Evolutionary conservation across 2,329 filamentous ascomycete species (phyloP).

Genomic region (Botrytis deweyae): DNA sequence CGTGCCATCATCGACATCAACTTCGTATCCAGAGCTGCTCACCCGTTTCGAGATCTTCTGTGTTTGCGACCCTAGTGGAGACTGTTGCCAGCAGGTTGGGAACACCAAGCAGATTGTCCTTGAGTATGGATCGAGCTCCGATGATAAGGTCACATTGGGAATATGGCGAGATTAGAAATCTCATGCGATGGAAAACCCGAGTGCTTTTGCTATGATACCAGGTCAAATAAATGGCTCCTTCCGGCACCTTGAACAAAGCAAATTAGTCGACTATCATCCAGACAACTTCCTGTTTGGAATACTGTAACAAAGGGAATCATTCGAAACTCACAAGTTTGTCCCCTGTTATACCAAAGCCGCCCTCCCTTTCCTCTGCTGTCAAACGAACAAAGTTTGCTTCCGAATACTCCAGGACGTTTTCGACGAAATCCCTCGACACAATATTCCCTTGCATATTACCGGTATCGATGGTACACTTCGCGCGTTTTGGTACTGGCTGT

Average conservation of each 20-base stretch:
- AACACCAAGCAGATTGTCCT: conserved; percentile 23
- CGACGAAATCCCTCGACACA: conserved; percentile 26
- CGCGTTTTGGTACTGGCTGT: conserved; percentile 23
- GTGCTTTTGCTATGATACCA: conserved; percentile 28
- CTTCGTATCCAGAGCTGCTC: neutral
- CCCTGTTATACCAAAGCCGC: conserved; percentile 25
- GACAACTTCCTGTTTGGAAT: neutral
- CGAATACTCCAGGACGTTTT: conserved; percentile 23
- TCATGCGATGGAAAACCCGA: conserved; percentile 30
- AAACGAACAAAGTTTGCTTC: conserved; percentile 19
- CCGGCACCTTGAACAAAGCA: conserved; percentile 7
- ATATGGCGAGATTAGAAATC: conserved; percentile 27
- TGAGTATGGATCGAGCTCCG: conserved; percentile 26
- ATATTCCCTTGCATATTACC: conserved; percentile 31
- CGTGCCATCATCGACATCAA: neutral
- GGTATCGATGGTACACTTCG: conserved; percentile 30
- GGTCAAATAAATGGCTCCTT: conserved; percentile 27
- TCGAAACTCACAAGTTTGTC: conserved; percentile 18
- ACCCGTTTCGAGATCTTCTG: rapidly evolving
- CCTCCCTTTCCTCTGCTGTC: conserved; percentile 23
- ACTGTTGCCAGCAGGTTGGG: conserved; percentile 23
- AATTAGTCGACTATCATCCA: neutral
- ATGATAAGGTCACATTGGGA: conserved; percentile 26
- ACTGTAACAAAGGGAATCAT: neutral
- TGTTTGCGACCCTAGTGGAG: neutral